phyloP scores from a whole-genome alignment of 306 rosid genomes.

The Cucumis cinereus region DNA sequence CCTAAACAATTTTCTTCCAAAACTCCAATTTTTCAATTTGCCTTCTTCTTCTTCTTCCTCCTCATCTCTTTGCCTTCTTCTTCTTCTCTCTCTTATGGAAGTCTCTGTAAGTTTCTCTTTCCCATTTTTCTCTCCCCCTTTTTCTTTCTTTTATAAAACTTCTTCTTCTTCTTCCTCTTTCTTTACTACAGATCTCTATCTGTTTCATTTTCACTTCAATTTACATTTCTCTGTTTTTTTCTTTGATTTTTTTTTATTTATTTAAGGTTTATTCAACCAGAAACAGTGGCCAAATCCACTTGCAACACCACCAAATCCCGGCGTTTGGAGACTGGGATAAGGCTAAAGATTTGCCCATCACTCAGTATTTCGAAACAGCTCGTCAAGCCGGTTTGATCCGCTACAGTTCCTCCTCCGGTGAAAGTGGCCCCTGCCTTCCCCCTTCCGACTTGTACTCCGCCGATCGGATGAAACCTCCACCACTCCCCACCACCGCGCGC shows the following conservation, averaged over 20 bases:
- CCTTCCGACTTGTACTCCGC: slow-evolving; percentile 39
- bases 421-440: slow-evolving; percentile 27
- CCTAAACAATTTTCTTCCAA: not conserved
- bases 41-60: not conserved
- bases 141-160: too few species aligned
- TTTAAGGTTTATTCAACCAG: slow-evolving; percentile 18
- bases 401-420: slow-evolving; percentile 71
- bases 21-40: not conserved
- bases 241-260: not conserved
- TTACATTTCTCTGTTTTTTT: not conserved
- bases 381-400: slow-evolving; percentile 80
- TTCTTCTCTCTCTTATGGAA: not conserved
- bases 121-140: not conserved
- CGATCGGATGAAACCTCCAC: slow-evolving; percentile 27
- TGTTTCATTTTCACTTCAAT: not conserved
- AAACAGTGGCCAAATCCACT: slow-evolving; percentile 69
- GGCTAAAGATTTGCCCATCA: slow-evolving; percentile 67
- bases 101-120: not conserved
- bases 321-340: slow-evolving; percentile 93
- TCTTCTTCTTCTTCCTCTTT: not conserved
- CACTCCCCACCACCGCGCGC: slow-evolving; percentile 15
- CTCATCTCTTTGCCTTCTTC: not conserved
- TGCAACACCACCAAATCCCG: slow-evolving; percentile 45
- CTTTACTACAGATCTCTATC: not conserved
- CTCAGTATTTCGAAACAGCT: slow-evolving; percentile 80